These are phyloP conservation scores for Penicillium bovifimosum DNA, from an alignment of 495 filamentous ascomycete species.

Conservation along the genomic window DNA sequence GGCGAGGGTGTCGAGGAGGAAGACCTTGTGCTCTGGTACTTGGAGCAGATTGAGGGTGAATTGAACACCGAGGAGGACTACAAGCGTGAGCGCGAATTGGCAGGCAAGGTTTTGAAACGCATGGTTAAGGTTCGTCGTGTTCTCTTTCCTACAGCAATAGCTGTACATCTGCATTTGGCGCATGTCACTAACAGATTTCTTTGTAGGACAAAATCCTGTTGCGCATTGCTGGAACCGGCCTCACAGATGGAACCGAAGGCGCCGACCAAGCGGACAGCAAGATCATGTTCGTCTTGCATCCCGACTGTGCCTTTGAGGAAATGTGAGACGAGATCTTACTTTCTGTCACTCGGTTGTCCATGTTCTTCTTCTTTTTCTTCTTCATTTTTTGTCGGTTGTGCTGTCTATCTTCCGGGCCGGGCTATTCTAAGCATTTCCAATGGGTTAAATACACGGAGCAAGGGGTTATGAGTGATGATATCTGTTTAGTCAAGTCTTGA, in stretches of 20 bases:
- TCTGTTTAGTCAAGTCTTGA: conserved; percentile 20
- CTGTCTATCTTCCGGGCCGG: conserved; percentile 15
- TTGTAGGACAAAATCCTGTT: conserved; percentile 84
- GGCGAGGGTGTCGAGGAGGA: conserved; percentile 91
- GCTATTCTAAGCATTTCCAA: conserved; percentile 23
- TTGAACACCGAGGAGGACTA: conserved; percentile 75
- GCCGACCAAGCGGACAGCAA: conserved; percentile 43
- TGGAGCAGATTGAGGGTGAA: conserved; percentile 88
- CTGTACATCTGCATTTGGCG: neutral
- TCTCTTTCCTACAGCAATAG: neutral
- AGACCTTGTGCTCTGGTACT: conserved; percentile 81
- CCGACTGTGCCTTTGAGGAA: conserved; percentile 84
- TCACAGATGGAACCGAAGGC: conserved; percentile 51
- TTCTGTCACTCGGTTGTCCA: conserved; percentile 1
- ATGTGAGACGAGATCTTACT: conserved; percentile 23
- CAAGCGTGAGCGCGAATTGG: conserved; percentile 65
- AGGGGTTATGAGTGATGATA: conserved; percentile 33
- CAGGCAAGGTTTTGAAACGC: conserved; percentile 85
- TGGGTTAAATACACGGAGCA: conserved; percentile 24
- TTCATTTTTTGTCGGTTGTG: neutral
- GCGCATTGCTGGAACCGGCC: conserved; percentile 79
- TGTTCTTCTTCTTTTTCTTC: neutral
- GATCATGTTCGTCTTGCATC: conserved; percentile 86
- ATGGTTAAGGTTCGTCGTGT: conserved; percentile 80
- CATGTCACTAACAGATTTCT: conserved; percentile 7